Base-by-base conservation (phyloP, 2,329 filamentous ascomycete genomes). In the Hypoxylon sp. region DNA sequence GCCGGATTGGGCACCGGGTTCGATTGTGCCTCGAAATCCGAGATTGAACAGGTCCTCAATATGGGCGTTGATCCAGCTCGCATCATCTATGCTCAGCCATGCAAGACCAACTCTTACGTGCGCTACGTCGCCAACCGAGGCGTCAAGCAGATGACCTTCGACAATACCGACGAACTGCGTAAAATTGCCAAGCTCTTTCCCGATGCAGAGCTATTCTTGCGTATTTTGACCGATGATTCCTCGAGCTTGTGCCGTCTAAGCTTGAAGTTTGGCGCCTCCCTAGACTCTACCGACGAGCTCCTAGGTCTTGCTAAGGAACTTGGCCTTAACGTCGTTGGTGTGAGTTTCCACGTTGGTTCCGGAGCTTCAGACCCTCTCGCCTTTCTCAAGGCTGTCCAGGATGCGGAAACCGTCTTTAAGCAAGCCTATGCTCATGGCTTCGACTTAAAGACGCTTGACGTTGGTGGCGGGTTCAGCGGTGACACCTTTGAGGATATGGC, bases 71-170 rank as follows among this genome's bases (percentile, higher is more conserved):
- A 93, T 78, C 93, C 96, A 11, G 89, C 90, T 73, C 94, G 95
- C 80, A 97, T 99, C 85, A 98, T 99, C 83, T 99, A 98, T 79
- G 96, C 96, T 54, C 96, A 99, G 84, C 96, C 96, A 62, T 98
- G 96, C 92, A 99, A 99, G 90, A 99, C 96, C 77, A 97, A 96
- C 84, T 98, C 95, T 52, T 98, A 98, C 81, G 87, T 99, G 70
- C 94, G 94, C 78, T 97, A 94, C 78, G 96, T 97, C 72, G 90
- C 92, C 77, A 88, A 90, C 78, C 86, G 91, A 73, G 92, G 92
- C 74, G 96, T 99, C 79, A 95, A 92, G 84, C 93, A 97, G 86
- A 98, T 99, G 95, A 99, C 96, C 2, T 98, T 99, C 79, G 96
- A 99, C 87, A 99, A 99, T 76, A 90, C 92, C 79, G 96, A 99